Conservation (phyloP, 495 filamentous ascomycete species). For the Rhizodiscina lignyota region DNA sequence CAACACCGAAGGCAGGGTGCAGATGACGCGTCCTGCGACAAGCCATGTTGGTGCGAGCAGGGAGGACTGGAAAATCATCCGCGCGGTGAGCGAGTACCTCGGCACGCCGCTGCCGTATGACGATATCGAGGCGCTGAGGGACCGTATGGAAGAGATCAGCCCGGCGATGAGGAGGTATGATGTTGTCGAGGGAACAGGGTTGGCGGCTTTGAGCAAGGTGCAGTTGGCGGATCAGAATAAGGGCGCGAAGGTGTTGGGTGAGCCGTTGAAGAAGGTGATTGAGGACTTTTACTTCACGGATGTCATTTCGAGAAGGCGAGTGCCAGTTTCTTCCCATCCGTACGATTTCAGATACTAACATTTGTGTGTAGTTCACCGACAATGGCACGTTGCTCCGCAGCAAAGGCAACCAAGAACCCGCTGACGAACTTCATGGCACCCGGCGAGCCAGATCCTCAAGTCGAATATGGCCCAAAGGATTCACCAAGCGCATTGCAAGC, state of each 20-base stretch:
- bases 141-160: constrained; percentile 89
- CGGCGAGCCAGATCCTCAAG: constrained; percentile 21
- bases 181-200: constrained; percentile 48
- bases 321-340: neutral
- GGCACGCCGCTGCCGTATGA: constrained; percentile 79
- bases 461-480: constrained; percentile 10
- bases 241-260: constrained; percentile 47
- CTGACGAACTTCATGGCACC: constrained; percentile 78
- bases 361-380: constrained; percentile 57
- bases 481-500: no score
- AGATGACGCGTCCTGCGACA: constrained; percentile 79
- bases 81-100: constrained; percentile 81
- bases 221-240: constrained; percentile 94
- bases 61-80: constrained; percentile 97
- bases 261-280: constrained; percentile 64
- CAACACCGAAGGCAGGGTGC: constrained; percentile 92
- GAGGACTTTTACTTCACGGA: constrained; percentile 98
- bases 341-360: constrained; percentile 16
- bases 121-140: constrained; percentile 67
- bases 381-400: constrained; percentile 88
- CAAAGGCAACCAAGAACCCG: constrained; percentile 52
- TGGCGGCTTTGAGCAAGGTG: constrained; percentile 63
- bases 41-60: constrained; percentile 72
- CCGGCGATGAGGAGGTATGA: constrained; percentile 81
- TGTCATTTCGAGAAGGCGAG: constrained; percentile 70